Conservation (phyloP, 768 basidiomycete genomes). For the Tricholoma furcatifolium region DNA sequence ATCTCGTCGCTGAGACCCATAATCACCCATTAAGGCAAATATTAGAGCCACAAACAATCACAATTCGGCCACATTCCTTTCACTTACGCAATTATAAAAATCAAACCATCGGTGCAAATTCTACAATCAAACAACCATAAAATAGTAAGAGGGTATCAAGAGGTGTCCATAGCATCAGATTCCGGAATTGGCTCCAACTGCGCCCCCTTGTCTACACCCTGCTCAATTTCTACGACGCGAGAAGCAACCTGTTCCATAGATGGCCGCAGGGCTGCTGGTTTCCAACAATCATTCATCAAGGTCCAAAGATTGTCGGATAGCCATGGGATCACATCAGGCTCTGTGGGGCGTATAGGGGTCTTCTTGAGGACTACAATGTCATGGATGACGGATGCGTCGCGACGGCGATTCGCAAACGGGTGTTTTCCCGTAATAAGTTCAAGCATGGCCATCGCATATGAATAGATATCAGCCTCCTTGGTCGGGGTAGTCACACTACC, state of each 20-base stretch:
- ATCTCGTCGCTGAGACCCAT: too few relatives aligned
- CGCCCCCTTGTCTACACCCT: neutral
- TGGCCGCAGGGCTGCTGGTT: conserved; percentile 36
- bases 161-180: conserved; percentile 14
- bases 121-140: neutral
- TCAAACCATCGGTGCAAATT: too few relatives aligned
- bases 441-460: conserved; percentile 59
- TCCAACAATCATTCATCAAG: conserved; percentile 49
- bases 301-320: conserved; percentile 49
- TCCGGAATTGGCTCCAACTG: conserved; percentile 6
- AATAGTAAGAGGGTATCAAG: neutral
- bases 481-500: conserved; percentile 42
- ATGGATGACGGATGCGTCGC: conserved; percentile 50
- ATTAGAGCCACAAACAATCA: too few relatives aligned
- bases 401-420: conserved; percentile 49
- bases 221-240: conserved; percentile 21
- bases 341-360: conserved; percentile 43
- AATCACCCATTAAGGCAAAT: too few relatives aligned
- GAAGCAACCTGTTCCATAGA: conserved; percentile 36
- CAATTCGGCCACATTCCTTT: too few relatives aligned
- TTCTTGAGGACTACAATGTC: conserved; percentile 37
- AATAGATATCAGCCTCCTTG: conserved; percentile 52
- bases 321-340: conserved; percentile 30
- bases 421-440: conserved; percentile 53
- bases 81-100: too few relatives aligned